A percentile compares a stretch with the other conserved stretches of the same genome.
Conservation (phyloP, 495 filamentous ascomycete genomes). For the Aspergillus homomorphus region DNA sequence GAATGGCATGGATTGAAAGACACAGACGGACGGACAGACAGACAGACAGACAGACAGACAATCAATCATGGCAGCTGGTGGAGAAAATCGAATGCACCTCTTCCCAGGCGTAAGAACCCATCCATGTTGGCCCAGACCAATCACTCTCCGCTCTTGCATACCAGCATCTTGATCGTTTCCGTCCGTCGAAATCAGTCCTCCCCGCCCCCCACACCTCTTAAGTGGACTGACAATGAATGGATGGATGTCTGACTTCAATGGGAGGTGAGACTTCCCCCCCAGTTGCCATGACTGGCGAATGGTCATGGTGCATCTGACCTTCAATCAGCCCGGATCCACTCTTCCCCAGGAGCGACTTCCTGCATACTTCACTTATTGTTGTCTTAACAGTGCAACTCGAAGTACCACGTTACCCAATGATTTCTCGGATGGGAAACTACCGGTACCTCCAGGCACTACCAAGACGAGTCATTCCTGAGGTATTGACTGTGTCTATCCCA, state of each 20-base stretch:
- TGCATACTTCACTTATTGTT: not conserved
- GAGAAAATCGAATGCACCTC: not conserved
- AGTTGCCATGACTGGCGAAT: not conserved
- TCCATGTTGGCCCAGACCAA: not conserved
- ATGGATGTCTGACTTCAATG: not conserved
- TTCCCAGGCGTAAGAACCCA: not conserved
- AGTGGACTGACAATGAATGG: not conserved
- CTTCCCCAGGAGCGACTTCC: not conserved
- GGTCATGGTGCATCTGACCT: not conserved
- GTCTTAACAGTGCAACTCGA: not conserved
- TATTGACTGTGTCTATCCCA: too few relatives aligned
- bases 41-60: not conserved
- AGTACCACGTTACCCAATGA: not conserved
- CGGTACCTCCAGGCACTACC: not conserved
- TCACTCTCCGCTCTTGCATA: not conserved
- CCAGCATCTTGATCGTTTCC: conserved; percentile 3
- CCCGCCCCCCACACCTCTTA: not conserved
- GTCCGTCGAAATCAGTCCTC: not conserved
- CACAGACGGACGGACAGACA: not conserved
- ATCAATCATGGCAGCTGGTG: not conserved
- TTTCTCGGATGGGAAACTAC: not conserved
- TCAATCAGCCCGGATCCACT: not conserved
- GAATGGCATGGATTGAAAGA: not conserved
- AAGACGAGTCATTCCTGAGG: not conserved
- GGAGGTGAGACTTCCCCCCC: too few relatives aligned